phyloP scores from a whole-genome alignment of 805 yeast genomes.

The Metschnikowia bowlesiae region DNA sequence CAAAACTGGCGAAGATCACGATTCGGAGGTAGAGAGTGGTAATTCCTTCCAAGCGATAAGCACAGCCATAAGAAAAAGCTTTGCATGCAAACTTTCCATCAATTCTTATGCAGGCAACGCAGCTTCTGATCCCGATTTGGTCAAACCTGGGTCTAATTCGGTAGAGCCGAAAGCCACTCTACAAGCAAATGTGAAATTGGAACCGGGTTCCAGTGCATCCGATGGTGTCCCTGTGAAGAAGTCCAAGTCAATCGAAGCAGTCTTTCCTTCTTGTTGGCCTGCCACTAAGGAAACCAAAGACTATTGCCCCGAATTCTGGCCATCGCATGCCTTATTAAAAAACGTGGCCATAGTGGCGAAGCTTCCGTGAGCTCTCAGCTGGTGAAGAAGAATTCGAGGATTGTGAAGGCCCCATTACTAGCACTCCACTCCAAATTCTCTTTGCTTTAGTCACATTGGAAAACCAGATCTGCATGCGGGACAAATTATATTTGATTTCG shows the following conservation, averaged over 20 bases:
- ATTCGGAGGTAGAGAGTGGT: slow-evolving; percentile 17
- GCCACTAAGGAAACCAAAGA: slow-evolving; percentile 34
- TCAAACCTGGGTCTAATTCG: neutral
- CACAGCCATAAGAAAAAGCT: slow-evolving; percentile 42
- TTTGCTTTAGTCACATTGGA: too few relatives aligned
- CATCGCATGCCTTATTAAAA: too few relatives aligned
- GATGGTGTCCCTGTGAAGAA: neutral
- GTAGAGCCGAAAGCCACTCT: neutral
- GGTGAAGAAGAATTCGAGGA: too few relatives aligned
- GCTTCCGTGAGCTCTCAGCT: too few relatives aligned
- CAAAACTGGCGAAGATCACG: neutral
- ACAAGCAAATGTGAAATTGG: neutral
- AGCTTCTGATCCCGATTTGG: neutral
- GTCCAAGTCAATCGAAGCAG: slow-evolving; percentile 20
- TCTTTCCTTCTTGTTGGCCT: slow-evolving; percentile 32
- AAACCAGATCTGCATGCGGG: too few relatives aligned
- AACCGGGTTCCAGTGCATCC: neutral
- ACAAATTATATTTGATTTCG: too few relatives aligned
- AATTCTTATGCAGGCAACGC: slow-evolving; percentile 1
- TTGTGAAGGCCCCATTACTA: too few relatives aligned
- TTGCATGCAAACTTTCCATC: slow-evolving; percentile 29
- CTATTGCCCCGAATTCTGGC: too few relatives aligned
- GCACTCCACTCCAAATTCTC: too few relatives aligned
- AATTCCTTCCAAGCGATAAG: slow-evolving; percentile 47
- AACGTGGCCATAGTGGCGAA: too few relatives aligned